A percentile compares a stretch with the other conserved stretches of the same genome.
These are phyloP conservation scores for Actinomortierella ambigua DNA, from an alignment of 371 early-diverging fungal species.

Conservation along the genomic window DNA sequence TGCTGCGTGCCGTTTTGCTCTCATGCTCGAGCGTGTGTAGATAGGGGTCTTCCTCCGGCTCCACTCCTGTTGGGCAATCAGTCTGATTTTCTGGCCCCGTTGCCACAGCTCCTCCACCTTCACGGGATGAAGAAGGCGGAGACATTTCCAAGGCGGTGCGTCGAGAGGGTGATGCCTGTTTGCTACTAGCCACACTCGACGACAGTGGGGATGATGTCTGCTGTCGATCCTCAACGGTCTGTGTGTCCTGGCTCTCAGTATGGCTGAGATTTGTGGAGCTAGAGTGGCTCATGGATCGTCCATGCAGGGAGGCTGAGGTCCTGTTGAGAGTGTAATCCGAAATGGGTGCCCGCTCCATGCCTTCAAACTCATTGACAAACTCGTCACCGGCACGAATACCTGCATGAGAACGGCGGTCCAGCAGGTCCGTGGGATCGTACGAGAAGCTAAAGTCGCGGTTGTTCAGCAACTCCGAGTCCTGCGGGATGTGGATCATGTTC, in stretches of 20 bases:
- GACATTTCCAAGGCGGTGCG: not conserved
- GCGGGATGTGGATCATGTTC: slow-evolving; percentile 26
- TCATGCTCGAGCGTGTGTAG: not conserved
- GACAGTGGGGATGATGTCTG: too few relatives aligned
- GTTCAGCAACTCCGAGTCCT: slow-evolving; percentile 39
- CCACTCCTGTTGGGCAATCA: slow-evolving; percentile 13
- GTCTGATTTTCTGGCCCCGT: slow-evolving; percentile 18
- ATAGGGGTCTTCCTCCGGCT: slow-evolving; percentile 5
- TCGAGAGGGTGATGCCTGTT: too few relatives aligned
- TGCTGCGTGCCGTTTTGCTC: not conserved
- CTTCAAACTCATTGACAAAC: too few relatives aligned
- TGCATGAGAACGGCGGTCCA: slow-evolving; percentile 20
- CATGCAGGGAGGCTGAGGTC: slow-evolving; percentile 6
- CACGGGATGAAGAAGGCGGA: not conserved
- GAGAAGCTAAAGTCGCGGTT: slow-evolving; percentile 43
- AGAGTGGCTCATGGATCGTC: too few relatives aligned
- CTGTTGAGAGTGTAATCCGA: slow-evolving; percentile 6
- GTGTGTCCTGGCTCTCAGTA: too few relatives aligned
- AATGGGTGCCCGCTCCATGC: too few relatives aligned
- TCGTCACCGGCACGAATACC: too few relatives aligned
- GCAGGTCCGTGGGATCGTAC: slow-evolving; percentile 33
- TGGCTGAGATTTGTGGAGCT: too few relatives aligned
- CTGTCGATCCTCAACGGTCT: too few relatives aligned
- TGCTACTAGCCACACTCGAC: too few relatives aligned
- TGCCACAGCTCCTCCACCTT: slow-evolving; percentile 11